Percentiles rank a stretch among this genome's conserved stretches.
These are phyloP conservation scores for Wickerhamiella parazyma DNA, from an alignment of 805 yeast genomes.

Conservation along the genomic window DNA sequence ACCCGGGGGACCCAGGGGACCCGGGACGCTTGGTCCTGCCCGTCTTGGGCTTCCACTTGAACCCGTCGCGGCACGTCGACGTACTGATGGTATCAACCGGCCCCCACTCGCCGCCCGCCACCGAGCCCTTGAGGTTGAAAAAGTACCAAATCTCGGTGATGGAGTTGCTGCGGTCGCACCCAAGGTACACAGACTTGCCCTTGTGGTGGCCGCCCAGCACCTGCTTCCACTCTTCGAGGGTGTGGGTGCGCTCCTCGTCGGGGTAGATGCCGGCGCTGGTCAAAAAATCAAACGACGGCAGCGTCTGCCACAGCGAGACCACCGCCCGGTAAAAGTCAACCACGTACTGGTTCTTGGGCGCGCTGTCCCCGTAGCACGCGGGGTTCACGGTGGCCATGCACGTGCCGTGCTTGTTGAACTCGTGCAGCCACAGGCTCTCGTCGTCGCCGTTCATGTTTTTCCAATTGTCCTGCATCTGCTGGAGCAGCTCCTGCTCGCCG, in stretches of 20 bases:
- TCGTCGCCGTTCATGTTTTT: constrained; percentile 58
- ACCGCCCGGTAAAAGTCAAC: constrained; percentile 57
- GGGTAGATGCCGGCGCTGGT: constrained; percentile 62
- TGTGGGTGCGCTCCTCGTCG: constrained; percentile 39
- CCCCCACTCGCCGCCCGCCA: constrained; percentile 48
- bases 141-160: constrained; percentile 69
- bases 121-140: constrained; percentile 60
- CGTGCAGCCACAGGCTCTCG: constrained; percentile 72
- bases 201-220: constrained; percentile 29
- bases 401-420: constrained; percentile 88
- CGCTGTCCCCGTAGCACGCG: constrained; percentile 39
- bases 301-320: constrained; percentile 39
- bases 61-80: constrained; percentile 61
- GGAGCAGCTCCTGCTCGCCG: constrained; percentile 37
- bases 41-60: constrained; percentile 61
- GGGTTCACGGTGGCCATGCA: constrained; percentile 74
- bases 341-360: constrained; percentile 31
- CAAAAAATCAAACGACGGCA: constrained; percentile 59
- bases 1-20: constrained; percentile 16
- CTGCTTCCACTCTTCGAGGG: constrained; percentile 30
- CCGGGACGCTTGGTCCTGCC: constrained; percentile 18
- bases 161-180: constrained; percentile 40
- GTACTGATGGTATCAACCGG: constrained; percentile 41
- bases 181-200: constrained; percentile 42
- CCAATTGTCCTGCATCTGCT: constrained; percentile 53